These are phyloP conservation scores for Lachancea cidri DNA, from an alignment of 805 yeast species.

Conservation along the genomic window DNA sequence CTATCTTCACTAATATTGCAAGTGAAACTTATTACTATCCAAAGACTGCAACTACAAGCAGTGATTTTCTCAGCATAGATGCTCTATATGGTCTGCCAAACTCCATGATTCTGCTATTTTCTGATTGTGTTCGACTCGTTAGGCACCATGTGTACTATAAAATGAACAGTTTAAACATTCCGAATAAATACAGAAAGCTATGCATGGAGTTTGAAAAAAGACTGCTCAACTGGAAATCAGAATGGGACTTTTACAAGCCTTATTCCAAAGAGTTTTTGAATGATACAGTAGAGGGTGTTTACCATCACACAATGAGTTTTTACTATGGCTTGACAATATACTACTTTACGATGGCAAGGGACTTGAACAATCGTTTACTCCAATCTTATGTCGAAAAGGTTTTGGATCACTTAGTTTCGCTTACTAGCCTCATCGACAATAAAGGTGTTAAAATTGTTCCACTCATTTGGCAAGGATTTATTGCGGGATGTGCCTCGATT, in stretches of 20 bases:
- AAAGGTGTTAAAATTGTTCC: constrained; percentile 60
- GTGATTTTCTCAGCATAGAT: constrained; percentile 64
- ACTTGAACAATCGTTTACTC: constrained; percentile 48
- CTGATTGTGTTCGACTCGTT: constrained; percentile 63
- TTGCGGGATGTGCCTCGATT: constrained; percentile 78
- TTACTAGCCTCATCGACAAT: constrained; percentile 50
- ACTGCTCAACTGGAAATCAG: constrained; percentile 62
- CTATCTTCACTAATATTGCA: constrained; percentile 41
- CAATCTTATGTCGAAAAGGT: constrained; percentile 60
- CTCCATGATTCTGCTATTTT: constrained; percentile 65
- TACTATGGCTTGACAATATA: constrained; percentile 68
- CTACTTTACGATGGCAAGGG: constrained; percentile 59
- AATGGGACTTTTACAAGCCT: constrained; percentile 56
- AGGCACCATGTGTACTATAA: constrained; percentile 53
- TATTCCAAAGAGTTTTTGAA: constrained; percentile 23
- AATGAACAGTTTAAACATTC: constrained; percentile 18
- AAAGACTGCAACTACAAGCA: constrained; percentile 42
- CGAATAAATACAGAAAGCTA: constrained; percentile 19
- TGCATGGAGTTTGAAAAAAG: constrained; percentile 42
- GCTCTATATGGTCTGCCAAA: constrained; percentile 83
- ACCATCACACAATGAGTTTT: constrained; percentile 76
- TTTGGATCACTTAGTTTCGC: constrained; percentile 55
- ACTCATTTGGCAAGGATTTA: constrained; percentile 82
- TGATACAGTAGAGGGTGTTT: constrained; percentile 57
- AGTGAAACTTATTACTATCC: constrained; percentile 33